Evolutionary conservation across 441 rosid genomes (phyloP).

Genomic region (Hura crepitans): DNA sequence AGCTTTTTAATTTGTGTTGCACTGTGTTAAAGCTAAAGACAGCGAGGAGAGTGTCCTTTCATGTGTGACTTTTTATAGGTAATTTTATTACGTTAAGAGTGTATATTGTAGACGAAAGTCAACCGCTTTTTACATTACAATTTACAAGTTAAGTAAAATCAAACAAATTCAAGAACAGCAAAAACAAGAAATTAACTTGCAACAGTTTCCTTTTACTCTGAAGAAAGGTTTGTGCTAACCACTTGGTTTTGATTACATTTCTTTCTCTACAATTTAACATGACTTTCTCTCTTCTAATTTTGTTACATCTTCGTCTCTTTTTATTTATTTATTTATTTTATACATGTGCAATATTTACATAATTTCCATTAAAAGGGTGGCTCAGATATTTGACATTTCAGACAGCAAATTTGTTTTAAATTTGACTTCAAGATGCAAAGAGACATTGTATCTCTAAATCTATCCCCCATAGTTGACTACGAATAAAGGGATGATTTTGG

Average conservation of each 20-base stretch:
- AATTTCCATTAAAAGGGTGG: too few relatives aligned
- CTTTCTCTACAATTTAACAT: neutral
- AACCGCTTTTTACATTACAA: conserved; percentile 1
- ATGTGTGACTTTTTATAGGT: neutral
- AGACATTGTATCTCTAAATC: too few relatives aligned
- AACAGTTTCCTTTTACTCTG: neutral
- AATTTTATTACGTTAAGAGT: too few relatives aligned
- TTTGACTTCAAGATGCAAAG: too few relatives aligned
- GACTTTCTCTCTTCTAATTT: too few relatives aligned
- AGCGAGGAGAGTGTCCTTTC: neutral
- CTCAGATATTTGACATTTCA: too few relatives aligned
- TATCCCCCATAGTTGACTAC: too few relatives aligned
- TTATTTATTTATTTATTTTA: too few relatives aligned
- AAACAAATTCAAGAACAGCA: conserved; percentile 6
- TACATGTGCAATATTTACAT: too few relatives aligned
- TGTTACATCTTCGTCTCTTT: too few relatives aligned
- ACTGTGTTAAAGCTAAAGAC: neutral
- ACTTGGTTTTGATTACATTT: conserved; percentile 5
- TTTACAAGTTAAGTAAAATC: conserved; percentile 13
- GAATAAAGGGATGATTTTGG: too few relatives aligned
- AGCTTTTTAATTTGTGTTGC: neutral
- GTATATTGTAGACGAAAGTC: neutral
- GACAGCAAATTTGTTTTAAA: too few relatives aligned
- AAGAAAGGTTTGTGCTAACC: conserved; percentile 17
- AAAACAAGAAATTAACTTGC: conserved; percentile 19